Base-by-base conservation (phyloP, 2,329 filamentous ascomycete species). In the Diaporthe citriasiana region DNA sequence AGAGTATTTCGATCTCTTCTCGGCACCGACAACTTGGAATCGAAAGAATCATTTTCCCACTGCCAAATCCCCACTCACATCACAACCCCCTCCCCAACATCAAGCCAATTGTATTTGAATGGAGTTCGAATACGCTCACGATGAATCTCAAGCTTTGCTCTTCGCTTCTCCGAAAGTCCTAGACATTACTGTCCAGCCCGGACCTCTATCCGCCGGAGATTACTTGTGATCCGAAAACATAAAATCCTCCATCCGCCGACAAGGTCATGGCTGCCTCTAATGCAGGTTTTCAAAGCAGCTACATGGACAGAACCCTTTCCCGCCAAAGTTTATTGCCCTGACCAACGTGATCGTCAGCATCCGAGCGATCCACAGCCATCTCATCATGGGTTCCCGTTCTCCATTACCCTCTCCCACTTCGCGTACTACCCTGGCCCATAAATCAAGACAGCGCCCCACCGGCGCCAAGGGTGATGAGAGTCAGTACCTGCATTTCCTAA, bases 361-460 rank as follows among this genome's bases (percentile, higher is more conserved):
- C 25, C 78, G 76, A 0, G 75, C 73, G 40, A 75, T 80, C 51
- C 74, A 78, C 38, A 76, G 75, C 66, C 79, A 77, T 63, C 53
- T 79, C n/a, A 75, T 80, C 65, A 79, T 79, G 79, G 79, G 74
- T 79, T 1, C 78, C 78, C 12, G 15, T 75, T 79, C 42, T 75
- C 78, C 12, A 66, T 78, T 9, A 22, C 15, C 30, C 76, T 78
- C 70, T 76, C 79, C 59, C 71, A 78, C 60, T 73, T 76, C 72
- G 78, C 79, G 10, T 80, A 78, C 74, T 68, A 75, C 25, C 73
- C 75, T 38, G 74, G 73, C 13, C 79, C 79, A 22, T 79, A 79
- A 55, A 66, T 77, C 27, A 75, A 79, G 42, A 60, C 63, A 73
- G 47, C 35, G 40, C 33, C 73, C 72, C 12, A 63, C 68, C 30